Base-by-base conservation (phyloP, 129 eudicot genomes). In the Glebionis coronaria region DNA sequence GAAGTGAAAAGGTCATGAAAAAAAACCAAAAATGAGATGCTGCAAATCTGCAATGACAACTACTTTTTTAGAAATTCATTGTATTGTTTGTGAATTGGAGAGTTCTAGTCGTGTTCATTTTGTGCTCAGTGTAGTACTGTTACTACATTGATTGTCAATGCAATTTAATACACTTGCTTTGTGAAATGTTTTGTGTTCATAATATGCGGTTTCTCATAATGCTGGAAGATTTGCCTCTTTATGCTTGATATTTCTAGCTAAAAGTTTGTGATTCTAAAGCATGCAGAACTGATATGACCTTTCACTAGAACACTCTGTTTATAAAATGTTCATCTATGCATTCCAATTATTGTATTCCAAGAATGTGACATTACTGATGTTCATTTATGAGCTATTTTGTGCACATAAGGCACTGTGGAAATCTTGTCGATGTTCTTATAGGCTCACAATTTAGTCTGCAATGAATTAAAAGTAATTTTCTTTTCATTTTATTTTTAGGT, bases 401-500 rank as follows among this genome's bases (percentile, higher is more conserved):
- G 54, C 13, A 20, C 13, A 38, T 51, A 20, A 67, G 52, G 65
- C 23, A 38, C 69, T 40, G 54, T 38, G 40, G 29, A 19, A 54
- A 68, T 68, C 21, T 54, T 25, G 7, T 42, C 44, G 44, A 44
- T 57, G 58, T 19, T 44, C 52, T 13, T 56, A 10, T 16, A 18
- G 35, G 35, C 38, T 65, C 53, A 20, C 58, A 66, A 57, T 46
- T 35, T 56, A 45, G 66, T 65, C 29, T 9, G 27, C 67, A 16
- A 69, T 27, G 14, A 13, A 14, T 55, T 9, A 44, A 44, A 18
- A 12, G 57, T 44, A 57, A 61, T 15, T 46, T 28, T 6, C 50
- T 42, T 61, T 40, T 42, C 5, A 9, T 50, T 5, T 53, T 35
- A n/a, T 61, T 69, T 72, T 58, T 75, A 88, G 96, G 92, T 88